These are phyloP conservation scores for Erythrophleum ivorense DNA, from an alignment of 331 rosid species.

Conservation along the genomic window DNA sequence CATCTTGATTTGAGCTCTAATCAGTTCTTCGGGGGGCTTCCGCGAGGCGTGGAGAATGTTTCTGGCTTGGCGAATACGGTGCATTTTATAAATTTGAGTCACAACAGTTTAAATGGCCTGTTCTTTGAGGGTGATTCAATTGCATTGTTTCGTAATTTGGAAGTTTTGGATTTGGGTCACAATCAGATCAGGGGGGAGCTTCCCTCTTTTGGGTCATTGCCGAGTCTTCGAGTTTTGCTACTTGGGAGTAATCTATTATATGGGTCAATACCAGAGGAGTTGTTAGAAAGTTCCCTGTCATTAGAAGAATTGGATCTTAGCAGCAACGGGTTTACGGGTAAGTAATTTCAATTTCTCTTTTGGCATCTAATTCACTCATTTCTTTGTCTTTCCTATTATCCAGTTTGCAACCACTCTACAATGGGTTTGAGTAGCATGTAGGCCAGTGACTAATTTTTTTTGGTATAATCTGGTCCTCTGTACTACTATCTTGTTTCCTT, in stretches of 20 bases:
- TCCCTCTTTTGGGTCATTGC: constrained; percentile 68
- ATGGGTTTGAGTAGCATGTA: not conserved
- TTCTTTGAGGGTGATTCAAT: constrained; percentile 66
- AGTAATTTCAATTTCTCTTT: constrained; percentile 28
- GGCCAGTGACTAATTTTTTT: not conserved
- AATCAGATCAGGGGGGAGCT: constrained; percentile 74
- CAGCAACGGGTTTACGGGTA: constrained; percentile 86
- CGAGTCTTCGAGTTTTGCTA: constrained; percentile 61
- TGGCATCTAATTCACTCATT: constrained; percentile 2
- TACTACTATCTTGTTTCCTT: not conserved
- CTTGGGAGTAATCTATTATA: constrained; percentile 62
- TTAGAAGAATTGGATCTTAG: constrained; percentile 89
- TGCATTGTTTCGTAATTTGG: constrained; percentile 64
- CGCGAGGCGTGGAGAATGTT: constrained; percentile 50
- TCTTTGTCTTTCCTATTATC: constrained; percentile 1
- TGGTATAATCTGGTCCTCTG: not conserved
- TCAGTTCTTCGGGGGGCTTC: constrained; percentile 68
- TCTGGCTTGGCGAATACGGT: constrained; percentile 78
- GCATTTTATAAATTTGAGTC: constrained; percentile 62
- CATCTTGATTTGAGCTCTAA: constrained; percentile 78
- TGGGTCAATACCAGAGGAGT: constrained; percentile 69
- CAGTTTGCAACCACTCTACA: not conserved
- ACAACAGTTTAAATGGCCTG: constrained; percentile 62
- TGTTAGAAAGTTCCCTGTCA: constrained; percentile 59
- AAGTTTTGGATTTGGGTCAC: constrained; percentile 71